Conservation (phyloP, 805 yeast genomes). For the Clavispora asparagi region DNA sequence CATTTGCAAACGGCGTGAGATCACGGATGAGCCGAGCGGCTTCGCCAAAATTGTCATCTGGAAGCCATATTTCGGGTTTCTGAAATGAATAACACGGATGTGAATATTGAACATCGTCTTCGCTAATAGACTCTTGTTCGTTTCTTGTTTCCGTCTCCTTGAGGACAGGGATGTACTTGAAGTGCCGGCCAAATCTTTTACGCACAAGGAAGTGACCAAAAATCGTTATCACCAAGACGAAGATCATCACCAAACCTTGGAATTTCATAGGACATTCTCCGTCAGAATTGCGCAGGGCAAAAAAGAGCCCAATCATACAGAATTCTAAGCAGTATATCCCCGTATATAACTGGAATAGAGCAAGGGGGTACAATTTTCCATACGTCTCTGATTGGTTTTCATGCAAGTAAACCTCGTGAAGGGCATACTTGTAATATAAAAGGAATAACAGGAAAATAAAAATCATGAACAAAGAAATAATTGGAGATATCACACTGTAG, state of each 20-base stretch:
- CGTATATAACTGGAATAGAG: conserved; percentile 68
- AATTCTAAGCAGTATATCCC: conserved; percentile 81
- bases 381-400: conserved; percentile 55
- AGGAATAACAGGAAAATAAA: conserved; percentile 48
- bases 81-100: conserved; percentile 37
- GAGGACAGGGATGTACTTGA: conserved; percentile 11
- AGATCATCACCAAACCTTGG: conserved; percentile 50
- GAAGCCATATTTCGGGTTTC: conserved; percentile 36
- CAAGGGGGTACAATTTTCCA: conserved; percentile 70
- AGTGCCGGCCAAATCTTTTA: conserved; percentile 30
- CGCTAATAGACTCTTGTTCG: background rate
- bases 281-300: conserved; percentile 49
- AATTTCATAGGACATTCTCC: conserved; percentile 39
- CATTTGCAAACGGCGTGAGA: background rate
- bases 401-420: conserved; percentile 51
- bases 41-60: conserved; percentile 16
- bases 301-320: conserved; percentile 71
- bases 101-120: conserved; percentile 18
- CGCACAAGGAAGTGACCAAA: conserved; percentile 53
- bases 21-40: background rate
- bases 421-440: conserved; percentile 65
- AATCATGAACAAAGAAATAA: conserved; percentile 61
- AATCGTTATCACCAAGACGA: conserved; percentile 48
- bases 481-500: conserved; percentile 75
- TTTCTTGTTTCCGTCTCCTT: background rate